A percentile compares a stretch with the other conserved stretches of the same genome.
phyloP scores from a whole-genome alignment of 164 flowering plant genomes.

The Piper longum region DNA sequence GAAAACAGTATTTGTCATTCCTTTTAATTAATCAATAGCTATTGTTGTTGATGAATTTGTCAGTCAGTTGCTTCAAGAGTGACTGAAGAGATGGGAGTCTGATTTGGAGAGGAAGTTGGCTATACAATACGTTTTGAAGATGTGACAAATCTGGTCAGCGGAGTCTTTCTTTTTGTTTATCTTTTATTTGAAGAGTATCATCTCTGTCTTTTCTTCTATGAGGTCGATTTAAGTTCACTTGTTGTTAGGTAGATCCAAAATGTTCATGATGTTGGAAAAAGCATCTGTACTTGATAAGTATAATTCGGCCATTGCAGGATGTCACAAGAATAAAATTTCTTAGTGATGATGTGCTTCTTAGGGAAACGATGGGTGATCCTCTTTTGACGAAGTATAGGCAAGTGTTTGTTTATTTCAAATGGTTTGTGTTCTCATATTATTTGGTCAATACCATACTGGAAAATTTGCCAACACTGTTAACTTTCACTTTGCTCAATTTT shows the following conservation, averaged over 20 bases:
- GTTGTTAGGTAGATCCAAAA: not conserved
- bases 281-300: slow-evolving; percentile 18
- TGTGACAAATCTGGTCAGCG: slow-evolving; percentile 44
- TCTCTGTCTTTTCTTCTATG: not conserved
- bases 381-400: slow-evolving; percentile 88
- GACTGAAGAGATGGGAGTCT: slow-evolving; percentile 93
- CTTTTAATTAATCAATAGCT: not conserved
- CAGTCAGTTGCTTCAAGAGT: slow-evolving; percentile 93
- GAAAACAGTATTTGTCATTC: too few relatives aligned
- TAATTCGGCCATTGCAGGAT: slow-evolving; percentile 27
- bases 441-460: not conserved
- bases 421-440: not conserved
- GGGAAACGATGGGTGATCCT: slow-evolving; percentile 99
- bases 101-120: slow-evolving; percentile 97
- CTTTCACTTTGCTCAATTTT: not conserved
- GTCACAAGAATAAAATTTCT: slow-evolving; percentile 75
- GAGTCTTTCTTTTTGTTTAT: not conserved
- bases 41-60: not conserved
- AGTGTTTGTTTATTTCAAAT: not conserved
- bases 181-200: not conserved
- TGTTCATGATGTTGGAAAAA: not conserved
- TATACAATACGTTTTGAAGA: slow-evolving; percentile 93
- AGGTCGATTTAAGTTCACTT: too few relatives aligned
- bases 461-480: not conserved
- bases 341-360: slow-evolving; percentile 84